Conservation (phyloP, 257 asterid genomes). For the Solanum corneliomulleri region DNA sequence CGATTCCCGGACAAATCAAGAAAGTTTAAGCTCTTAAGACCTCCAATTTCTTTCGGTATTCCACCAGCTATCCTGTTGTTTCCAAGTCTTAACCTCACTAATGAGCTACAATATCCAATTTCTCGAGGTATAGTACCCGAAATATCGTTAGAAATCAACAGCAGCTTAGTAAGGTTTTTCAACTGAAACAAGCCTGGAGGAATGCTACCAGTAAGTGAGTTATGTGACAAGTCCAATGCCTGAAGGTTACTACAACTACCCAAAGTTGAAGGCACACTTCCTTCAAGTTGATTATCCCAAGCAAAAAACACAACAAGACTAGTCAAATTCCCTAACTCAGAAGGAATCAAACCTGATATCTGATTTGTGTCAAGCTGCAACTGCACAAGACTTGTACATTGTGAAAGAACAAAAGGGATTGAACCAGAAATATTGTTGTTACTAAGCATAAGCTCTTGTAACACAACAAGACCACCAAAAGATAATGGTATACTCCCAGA, state of each 20-base stretch:
- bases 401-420: conserved; percentile 24
- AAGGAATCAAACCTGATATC: conserved; percentile 35
- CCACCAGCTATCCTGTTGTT: conserved; percentile 24
- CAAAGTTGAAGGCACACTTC: conserved; percentile 32
- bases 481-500: conserved; percentile 35
- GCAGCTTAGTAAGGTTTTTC: conserved; percentile 34
- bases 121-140: conserved; percentile 28
- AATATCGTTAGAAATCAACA: conserved; percentile 30
- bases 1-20: conserved; percentile 32
- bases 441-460: conserved; percentile 37
- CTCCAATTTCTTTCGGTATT: conserved; percentile 28
- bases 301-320: conserved; percentile 31
- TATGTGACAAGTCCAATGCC: conserved; percentile 30
- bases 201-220: conserved; percentile 35
- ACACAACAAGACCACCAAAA: conserved; percentile 24
- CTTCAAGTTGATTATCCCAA: conserved; percentile 41
- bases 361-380: conserved; percentile 35
- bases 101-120: conserved; percentile 26
- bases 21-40: conserved; percentile 25
- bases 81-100: conserved; percentile 35
- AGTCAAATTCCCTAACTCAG: conserved; percentile 27
- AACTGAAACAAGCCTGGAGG: conserved; percentile 25
- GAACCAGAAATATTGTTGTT: conserved; percentile 33
- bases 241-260: conserved; percentile 28
- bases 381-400: conserved; percentile 20